Evolutionary conservation across 2,329 filamentous ascomycete genomes (phyloP).

Genomic region (Corynespora cassiicola): DNA sequence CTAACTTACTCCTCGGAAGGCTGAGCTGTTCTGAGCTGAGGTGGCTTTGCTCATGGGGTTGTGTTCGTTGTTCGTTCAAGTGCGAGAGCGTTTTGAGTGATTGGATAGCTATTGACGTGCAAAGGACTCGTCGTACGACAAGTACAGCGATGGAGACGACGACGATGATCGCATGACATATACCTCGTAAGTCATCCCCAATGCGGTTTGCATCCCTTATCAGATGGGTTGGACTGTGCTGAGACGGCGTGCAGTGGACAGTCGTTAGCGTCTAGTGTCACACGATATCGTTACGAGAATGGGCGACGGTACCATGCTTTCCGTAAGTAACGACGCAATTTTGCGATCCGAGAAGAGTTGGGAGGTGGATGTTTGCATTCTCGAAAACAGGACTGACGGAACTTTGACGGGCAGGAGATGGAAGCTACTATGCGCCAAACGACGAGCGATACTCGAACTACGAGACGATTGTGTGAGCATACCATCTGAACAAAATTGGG

Average conservation of each 20-base stretch:
- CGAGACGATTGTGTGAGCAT: conserved; percentile 33
- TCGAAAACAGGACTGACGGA: not conserved
- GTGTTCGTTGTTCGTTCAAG: no score
- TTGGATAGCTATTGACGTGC: no score
- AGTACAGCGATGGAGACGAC: conserved; percentile 28
- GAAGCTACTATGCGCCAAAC: conserved; percentile 43
- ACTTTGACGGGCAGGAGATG: conserved; percentile 25
- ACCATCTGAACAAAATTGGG: no score
- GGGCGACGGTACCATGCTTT: conserved; percentile 44
- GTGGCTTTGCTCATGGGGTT: no score
- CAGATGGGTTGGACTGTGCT: not conserved
- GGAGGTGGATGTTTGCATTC: no score
- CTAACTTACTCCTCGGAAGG: no score
- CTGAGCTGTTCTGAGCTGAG: no score
- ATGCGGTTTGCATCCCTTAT: not conserved
- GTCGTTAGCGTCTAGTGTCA: conserved; percentile 48
- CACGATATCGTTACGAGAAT: conserved; percentile 47
- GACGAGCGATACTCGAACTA: conserved; percentile 36
- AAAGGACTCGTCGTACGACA: conserved; percentile 32
- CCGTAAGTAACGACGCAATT: conserved; percentile 30
- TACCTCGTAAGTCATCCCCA: conserved; percentile 23
- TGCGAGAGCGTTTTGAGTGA: no score
- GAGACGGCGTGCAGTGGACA: conserved; percentile 29
- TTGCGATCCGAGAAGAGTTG: no score
- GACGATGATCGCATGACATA: conserved; percentile 34